Conservation (phyloP, 306 rosid genomes). For the Ochetophila trinervis region DNA sequence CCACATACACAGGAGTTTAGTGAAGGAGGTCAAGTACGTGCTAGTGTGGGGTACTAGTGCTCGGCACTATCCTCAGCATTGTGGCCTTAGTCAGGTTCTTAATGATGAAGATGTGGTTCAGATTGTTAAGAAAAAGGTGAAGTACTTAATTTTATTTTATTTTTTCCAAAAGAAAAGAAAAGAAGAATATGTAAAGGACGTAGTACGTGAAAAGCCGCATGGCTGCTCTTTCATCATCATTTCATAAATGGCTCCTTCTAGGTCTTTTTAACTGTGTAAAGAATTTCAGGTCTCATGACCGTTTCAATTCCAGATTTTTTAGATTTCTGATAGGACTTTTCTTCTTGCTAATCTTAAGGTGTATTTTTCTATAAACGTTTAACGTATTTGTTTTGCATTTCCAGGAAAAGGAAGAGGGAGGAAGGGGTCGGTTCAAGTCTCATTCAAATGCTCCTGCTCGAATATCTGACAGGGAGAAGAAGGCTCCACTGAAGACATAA, state of each 20-base stretch:
- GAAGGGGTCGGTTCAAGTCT: slow-evolving; percentile 94
- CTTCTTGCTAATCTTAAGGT: not conserved
- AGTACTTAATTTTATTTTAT: no score
- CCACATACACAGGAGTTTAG: slow-evolving; percentile 92
- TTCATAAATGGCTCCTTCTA: not conserved
- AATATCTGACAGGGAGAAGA: slow-evolving; percentile 93
- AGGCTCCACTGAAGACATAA: slow-evolving; percentile 87
- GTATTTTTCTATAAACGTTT: slow-evolving; percentile 8
- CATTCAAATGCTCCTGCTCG: slow-evolving; percentile 92
- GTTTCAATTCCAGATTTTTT: not conserved
- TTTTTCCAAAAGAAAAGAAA: no score
- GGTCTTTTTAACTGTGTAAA: not conserved
- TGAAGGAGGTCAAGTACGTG: slow-evolving; percentile 96
- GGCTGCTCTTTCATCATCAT: not conserved
- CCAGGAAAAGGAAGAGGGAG: slow-evolving; percentile 90
- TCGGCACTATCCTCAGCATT: slow-evolving; percentile 95
- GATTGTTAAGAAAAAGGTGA: slow-evolving; percentile 97
- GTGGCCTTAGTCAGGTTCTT: slow-evolving; percentile 79
- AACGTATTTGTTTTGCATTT: slow-evolving; percentile 13
- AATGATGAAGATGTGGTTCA: slow-evolving; percentile 94
- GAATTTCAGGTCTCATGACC: not conserved
- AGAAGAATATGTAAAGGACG: no score
- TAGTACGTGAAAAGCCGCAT: not conserved
- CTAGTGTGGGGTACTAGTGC: slow-evolving; percentile 97
- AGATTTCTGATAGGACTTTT: not conserved